phyloP scores from a whole-genome alignment of 2,329 filamentous ascomycete genomes.

The Bimuria novae-zelandiae region DNA sequence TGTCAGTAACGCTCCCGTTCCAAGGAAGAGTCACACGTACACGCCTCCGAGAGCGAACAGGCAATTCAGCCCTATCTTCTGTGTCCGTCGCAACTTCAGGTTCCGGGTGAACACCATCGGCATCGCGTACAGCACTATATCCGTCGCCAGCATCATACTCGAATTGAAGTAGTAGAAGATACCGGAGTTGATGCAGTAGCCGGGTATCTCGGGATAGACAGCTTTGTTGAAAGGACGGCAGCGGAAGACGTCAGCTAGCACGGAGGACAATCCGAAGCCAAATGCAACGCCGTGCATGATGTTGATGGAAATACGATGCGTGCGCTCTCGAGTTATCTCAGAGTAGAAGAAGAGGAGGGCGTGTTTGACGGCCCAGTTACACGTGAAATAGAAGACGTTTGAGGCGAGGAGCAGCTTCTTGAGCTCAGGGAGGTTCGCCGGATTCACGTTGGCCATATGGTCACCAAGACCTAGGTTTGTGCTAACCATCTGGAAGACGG shows the following conservation, averaged over 20 bases:
- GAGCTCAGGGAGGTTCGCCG: slow-evolving; percentile 15
- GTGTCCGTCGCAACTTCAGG: slow-evolving; percentile 35
- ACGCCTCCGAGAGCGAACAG: slow-evolving; percentile 41
- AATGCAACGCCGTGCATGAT: slow-evolving; percentile 42
- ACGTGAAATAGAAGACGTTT: slow-evolving; percentile 45
- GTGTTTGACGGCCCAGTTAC: slow-evolving; percentile 49
- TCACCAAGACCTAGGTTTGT: slow-evolving; percentile 29
- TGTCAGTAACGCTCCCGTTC: not conserved
- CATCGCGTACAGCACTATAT: slow-evolving; percentile 45
- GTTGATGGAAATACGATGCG: slow-evolving; percentile 32
- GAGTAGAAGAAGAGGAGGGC: slow-evolving; percentile 48
- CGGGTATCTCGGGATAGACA: slow-evolving; percentile 31
- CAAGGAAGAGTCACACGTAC: slow-evolving; percentile 17
- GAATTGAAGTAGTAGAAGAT: slow-evolving; percentile 45
- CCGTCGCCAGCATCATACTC: slow-evolving; percentile 46
- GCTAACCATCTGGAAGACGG: slow-evolving; percentile 29
- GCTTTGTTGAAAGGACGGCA: slow-evolving; percentile 44
- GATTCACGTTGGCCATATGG: slow-evolving; percentile 16
- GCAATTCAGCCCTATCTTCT: slow-evolving; percentile 41
- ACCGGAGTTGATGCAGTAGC: slow-evolving; percentile 42
- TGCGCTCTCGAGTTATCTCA: slow-evolving; percentile 38
- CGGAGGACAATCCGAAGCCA: slow-evolving; percentile 38
- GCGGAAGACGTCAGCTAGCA: slow-evolving; percentile 44
- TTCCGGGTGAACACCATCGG: slow-evolving; percentile 47
- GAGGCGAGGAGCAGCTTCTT: slow-evolving; percentile 30